Conservation (phyloP, 768 basidiomycete genomes). For the Leccinum aurantiacum region DNA sequence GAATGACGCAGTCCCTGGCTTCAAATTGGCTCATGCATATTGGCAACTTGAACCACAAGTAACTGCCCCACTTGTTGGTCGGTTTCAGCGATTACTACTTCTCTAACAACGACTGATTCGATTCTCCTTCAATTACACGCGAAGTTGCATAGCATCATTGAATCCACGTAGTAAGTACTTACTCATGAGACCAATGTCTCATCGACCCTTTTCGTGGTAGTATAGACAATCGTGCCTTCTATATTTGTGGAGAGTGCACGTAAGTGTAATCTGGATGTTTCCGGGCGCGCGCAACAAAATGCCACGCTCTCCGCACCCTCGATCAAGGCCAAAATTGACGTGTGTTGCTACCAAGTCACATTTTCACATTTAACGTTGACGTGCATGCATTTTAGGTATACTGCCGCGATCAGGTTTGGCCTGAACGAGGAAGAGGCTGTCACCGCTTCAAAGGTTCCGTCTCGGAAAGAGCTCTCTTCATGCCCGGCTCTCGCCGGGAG, state of each 20-base stretch:
- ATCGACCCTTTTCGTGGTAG: constrained; percentile 11
- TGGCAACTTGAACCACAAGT: too few species aligned
- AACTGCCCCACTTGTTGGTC: too few species aligned
- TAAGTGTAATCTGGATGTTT: constrained; percentile 6
- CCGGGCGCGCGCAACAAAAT: background rate
- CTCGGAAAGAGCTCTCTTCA: background rate
- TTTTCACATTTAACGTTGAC: constrained; percentile 2
- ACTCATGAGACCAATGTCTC: constrained; percentile 5
- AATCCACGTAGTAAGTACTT: background rate
- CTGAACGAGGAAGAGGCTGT: background rate
- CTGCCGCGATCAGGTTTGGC: background rate
- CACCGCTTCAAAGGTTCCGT: constrained; percentile 8
- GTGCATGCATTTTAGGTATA: background rate
- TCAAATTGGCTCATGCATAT: too few species aligned
- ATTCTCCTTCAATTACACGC: background rate
- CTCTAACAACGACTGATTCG: background rate
- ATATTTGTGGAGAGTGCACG: constrained; percentile 19
- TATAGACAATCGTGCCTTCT: too few species aligned
- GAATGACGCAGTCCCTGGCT: background rate
- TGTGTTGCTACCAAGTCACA: background rate
- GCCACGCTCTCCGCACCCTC: constrained; percentile 5
- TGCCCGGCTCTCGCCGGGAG: background rate
- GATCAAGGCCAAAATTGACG: background rate
- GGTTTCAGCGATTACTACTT: too few species aligned
- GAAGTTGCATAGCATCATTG: too few species aligned